These are phyloP conservation scores for Cyberlindnera xylosilytica DNA, from an alignment of 805 yeast species.

Conservation along the genomic window DNA sequence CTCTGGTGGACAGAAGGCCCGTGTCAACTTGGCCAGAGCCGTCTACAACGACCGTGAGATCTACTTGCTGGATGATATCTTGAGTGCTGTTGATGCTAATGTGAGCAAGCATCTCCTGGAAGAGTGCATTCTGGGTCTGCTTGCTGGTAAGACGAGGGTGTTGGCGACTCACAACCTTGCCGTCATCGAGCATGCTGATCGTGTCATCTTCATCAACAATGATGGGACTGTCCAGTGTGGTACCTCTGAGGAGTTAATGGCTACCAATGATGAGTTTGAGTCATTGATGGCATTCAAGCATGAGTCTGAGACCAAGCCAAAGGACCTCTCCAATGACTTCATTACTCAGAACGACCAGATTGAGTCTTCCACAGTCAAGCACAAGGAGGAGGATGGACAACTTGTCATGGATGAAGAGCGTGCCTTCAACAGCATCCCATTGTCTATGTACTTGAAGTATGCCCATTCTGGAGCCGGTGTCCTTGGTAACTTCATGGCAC, in stretches of 20 bases:
- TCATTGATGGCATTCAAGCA: slow-evolving; percentile 42
- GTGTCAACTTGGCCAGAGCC: slow-evolving; percentile 65
- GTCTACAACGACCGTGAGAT: slow-evolving; percentile 59
- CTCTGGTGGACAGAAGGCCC: slow-evolving; percentile 70
- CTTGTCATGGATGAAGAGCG: slow-evolving; percentile 31
- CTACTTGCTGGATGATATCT: slow-evolving; percentile 58
- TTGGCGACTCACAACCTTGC: slow-evolving; percentile 83
- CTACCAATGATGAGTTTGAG: slow-evolving; percentile 42
- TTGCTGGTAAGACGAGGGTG: slow-evolving; percentile 65
- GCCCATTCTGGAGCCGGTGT: slow-evolving; percentile 40
- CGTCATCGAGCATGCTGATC: slow-evolving; percentile 62
- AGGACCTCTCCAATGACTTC: not conserved
- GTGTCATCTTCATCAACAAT: slow-evolving; percentile 56
- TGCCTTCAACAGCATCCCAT: slow-evolving; percentile 36
- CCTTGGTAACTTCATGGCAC: slow-evolving; percentile 29
- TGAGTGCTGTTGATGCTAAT: slow-evolving; percentile 71
- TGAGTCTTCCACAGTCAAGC: not conserved
- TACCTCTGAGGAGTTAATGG: slow-evolving; percentile 48
- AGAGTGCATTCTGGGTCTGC: slow-evolving; percentile 55
- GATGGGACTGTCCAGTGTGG: slow-evolving; percentile 66
- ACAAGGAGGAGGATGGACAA: slow-evolving; percentile 18
- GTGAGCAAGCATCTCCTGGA: slow-evolving; percentile 75
- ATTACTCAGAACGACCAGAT: not conserved
- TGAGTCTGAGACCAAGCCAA: slow-evolving; percentile 1
- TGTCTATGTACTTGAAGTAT: slow-evolving; percentile 33